phyloP scores from a whole-genome alignment of 164 flowering plant genomes.

The Umbilicus rupestris region DNA sequence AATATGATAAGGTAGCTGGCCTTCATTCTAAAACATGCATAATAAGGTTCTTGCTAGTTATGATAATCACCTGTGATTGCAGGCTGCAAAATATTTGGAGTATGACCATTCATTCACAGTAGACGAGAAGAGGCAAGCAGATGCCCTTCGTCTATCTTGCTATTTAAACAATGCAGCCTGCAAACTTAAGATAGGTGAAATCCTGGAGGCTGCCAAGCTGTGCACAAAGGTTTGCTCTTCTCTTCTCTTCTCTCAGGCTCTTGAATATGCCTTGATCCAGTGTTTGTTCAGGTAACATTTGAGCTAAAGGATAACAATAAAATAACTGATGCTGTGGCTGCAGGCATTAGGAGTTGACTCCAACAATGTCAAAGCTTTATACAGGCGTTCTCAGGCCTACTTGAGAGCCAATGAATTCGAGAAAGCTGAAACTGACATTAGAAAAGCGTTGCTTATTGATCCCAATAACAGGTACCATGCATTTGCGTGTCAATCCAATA shows the following conservation, averaged over 20 bases:
- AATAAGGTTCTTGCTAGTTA: background rate
- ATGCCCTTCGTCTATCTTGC: conserved; percentile 30
- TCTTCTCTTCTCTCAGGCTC: background rate
- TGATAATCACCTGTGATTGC: too few relatives aligned
- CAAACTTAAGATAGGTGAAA: conserved; percentile 38
- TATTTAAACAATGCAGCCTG: conserved; percentile 50
- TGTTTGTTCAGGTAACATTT: background rate
- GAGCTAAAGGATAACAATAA: too few relatives aligned
- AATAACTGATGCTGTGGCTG: background rate
- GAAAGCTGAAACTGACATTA: conserved; percentile 42
- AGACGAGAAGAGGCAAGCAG: conserved; percentile 37
- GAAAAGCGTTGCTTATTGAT: conserved; percentile 34
- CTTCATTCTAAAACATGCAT: background rate
- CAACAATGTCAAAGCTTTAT: conserved; percentile 38
- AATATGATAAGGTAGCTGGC: conserved; percentile 33
- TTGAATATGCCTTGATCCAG: background rate
- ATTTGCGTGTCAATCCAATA: background rate
- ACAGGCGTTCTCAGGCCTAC: conserved; percentile 44
- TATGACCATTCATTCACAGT: conserved; percentile 38
- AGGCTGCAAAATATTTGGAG: conserved; percentile 49
- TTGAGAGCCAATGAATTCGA: conserved; percentile 31
- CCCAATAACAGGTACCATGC: conserved; percentile 35
- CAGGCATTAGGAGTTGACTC: conserved; percentile 50
- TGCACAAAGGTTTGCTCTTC: conserved; percentile 38
- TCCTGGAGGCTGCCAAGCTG: conserved; percentile 27